These are phyloP conservation scores for Sherardia arvensis DNA, from an alignment of 257 asterid genomes.

Conservation along the genomic window DNA sequence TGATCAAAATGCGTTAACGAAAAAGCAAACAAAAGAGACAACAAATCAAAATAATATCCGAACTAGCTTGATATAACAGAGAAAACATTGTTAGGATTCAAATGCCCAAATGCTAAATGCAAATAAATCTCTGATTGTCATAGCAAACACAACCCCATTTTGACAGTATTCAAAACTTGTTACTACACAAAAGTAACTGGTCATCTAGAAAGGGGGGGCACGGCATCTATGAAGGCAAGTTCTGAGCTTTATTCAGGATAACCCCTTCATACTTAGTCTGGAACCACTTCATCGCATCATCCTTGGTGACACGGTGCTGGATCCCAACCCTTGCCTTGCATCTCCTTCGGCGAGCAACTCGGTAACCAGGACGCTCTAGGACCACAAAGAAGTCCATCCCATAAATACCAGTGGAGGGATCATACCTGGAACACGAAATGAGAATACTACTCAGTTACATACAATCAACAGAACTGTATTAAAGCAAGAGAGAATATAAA, in stretches of 20 bases:
- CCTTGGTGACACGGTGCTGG: conserved; percentile 76
- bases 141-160: too few relatives aligned
- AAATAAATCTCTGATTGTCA: too few relatives aligned
- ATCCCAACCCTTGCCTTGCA: conserved; percentile 77
- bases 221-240: conserved; percentile 17
- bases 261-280: conserved; percentile 77
- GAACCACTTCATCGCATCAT: conserved; percentile 78
- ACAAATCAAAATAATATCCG: too few relatives aligned
- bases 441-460: not conserved
- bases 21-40: too few relatives aligned
- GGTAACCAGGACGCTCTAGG: conserved; percentile 63
- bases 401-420: conserved; percentile 76
- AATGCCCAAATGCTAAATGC: too few relatives aligned
- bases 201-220: too few relatives aligned
- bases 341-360: conserved; percentile 73
- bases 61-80: too few relatives aligned
- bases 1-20: too few relatives aligned
- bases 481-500: not conserved
- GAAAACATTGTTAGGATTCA: too few relatives aligned
- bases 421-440: conserved; percentile 33
- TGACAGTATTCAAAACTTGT: too few relatives aligned
- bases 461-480: not conserved
- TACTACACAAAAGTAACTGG: too few relatives aligned
- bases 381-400: conserved; percentile 81
- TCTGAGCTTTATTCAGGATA: conserved; percentile 62